A percentile compares a stretch with the other conserved stretches of the same genome.
These are phyloP conservation scores for Thalassiosira livingstoniorum DNA, from an alignment of 352 stramenopile genomes.

Conservation along the genomic window DNA sequence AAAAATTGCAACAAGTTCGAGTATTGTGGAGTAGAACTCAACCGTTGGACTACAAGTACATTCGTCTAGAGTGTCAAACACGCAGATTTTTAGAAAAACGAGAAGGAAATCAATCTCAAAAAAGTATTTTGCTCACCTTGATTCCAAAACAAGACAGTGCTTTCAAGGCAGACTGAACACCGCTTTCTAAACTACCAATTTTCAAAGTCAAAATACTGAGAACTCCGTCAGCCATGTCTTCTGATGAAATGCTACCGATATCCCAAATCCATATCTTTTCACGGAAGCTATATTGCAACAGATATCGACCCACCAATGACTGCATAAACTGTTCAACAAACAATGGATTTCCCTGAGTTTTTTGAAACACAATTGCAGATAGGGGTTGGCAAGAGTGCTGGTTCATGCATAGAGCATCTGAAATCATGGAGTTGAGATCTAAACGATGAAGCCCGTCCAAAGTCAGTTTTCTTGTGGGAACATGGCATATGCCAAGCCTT, in stretches of 20 bases:
- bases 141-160: constrained; percentile 54
- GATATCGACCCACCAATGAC: constrained; percentile 37
- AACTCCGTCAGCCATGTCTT: constrained; percentile 46
- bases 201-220: constrained; percentile 38
- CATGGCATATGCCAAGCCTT: constrained; percentile 16
- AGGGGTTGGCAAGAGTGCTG: constrained; percentile 40
- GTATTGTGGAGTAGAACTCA: constrained; percentile 32
- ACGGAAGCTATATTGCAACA: constrained; percentile 45
- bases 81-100: too few relatives aligned
- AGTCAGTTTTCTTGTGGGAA: constrained; percentile 27
- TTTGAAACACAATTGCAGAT: constrained; percentile 34
- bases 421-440: constrained; percentile 59
- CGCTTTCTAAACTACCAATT: constrained; percentile 37
- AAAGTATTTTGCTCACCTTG: constrained; percentile 26
- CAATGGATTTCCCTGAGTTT: constrained; percentile 50
- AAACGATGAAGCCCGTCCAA: constrained; percentile 41
- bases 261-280: constrained; percentile 52
- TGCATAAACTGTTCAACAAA: constrained; percentile 35
- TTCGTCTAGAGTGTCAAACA: too few relatives aligned
- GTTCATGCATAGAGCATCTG: constrained; percentile 45
- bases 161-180: constrained; percentile 39
- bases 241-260: constrained; percentile 23
- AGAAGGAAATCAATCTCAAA: too few relatives aligned
- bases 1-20: constrained; percentile 28
- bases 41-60: constrained; percentile 22